Evolutionary conservation across 345 rosid genomes (phyloP).

Genomic region (Corchorus olitorius): DNA sequence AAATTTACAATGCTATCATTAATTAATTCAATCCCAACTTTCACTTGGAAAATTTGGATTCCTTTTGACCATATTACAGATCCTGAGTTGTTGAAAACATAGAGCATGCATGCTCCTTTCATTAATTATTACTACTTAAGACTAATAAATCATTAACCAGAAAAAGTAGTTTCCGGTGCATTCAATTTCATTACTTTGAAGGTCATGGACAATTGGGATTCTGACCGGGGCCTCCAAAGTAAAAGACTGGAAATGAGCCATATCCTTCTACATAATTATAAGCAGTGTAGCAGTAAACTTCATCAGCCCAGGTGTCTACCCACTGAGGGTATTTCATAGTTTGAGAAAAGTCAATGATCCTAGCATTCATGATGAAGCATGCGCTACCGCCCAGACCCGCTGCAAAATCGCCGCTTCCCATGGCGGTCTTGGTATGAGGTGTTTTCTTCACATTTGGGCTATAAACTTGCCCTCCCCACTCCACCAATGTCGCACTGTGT

Average conservation of each 20-base stretch:
- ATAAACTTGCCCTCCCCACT: constrained; percentile 65
- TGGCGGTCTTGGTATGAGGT: constrained; percentile 55
- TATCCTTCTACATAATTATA: constrained; percentile 15
- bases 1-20: background rate
- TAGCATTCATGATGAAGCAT: constrained; percentile 36
- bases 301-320: constrained; percentile 30
- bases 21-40: background rate
- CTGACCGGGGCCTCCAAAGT: constrained; percentile 55
- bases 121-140: background rate
- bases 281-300: constrained; percentile 36
- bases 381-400: background rate
- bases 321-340: constrained; percentile 40
- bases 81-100: background rate
- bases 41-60: background rate
- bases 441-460: constrained; percentile 42
- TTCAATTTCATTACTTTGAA: background rate
- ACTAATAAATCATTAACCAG: too few relatives aligned
- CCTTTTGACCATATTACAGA: background rate
- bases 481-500: constrained; percentile 42
- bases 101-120: background rate
- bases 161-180: background rate
- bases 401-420: constrained; percentile 54
- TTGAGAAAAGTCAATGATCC: constrained; percentile 44
- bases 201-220: constrained; percentile 29
- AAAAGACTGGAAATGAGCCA: constrained; percentile 35